phyloP scores from a whole-genome alignment of 139 green algal species.

The Tetradesmus lagerheimii region DNA sequence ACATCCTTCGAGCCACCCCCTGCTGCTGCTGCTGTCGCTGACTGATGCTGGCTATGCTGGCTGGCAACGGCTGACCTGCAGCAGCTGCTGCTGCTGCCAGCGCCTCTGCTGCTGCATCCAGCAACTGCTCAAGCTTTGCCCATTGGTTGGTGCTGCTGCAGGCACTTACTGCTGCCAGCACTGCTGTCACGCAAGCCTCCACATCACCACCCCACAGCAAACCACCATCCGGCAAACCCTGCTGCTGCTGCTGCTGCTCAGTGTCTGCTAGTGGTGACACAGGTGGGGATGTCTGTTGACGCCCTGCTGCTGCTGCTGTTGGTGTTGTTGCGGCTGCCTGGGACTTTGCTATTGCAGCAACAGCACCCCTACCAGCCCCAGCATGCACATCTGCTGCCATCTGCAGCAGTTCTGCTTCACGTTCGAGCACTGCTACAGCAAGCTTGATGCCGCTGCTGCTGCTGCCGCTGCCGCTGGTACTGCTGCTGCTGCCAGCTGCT shows the following conservation, averaged over 20 bases:
- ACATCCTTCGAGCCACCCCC: background rate
- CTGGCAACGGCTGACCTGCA: slow-evolving; percentile 3
- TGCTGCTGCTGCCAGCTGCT: slow-evolving; percentile 14
- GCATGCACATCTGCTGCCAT: background rate
- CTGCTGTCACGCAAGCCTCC: background rate
- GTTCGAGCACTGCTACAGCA: background rate
- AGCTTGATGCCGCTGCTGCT: background rate
- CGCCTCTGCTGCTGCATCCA: slow-evolving; percentile 13
- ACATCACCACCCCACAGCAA: slow-evolving; percentile 34
- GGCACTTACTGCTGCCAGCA: slow-evolving; percentile 8
- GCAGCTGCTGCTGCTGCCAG: slow-evolving; percentile 4
- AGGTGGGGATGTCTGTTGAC: background rate
- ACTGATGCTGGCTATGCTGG: background rate
- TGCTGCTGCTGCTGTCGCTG: slow-evolving; percentile 10
- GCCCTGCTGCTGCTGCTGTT: slow-evolving; percentile 29
- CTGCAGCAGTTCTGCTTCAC: slow-evolving; percentile 24
- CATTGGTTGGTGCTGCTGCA: slow-evolving; percentile 43
- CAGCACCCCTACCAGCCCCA: background rate
- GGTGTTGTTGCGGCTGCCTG: slow-evolving; percentile 5
- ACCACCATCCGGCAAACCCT: background rate
- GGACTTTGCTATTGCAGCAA: slow-evolving; percentile 21
- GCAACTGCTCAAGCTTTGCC: slow-evolving; percentile 34
- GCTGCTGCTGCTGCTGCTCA: slow-evolving; percentile 37
- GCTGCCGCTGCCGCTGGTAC: slow-evolving; percentile 19
- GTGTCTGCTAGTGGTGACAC: background rate